A percentile compares a stretch with the other conserved stretches of the same genome.
phyloP scores from a whole-genome alignment of 306 rosid genomes.

The Cicer judaicum region DNA sequence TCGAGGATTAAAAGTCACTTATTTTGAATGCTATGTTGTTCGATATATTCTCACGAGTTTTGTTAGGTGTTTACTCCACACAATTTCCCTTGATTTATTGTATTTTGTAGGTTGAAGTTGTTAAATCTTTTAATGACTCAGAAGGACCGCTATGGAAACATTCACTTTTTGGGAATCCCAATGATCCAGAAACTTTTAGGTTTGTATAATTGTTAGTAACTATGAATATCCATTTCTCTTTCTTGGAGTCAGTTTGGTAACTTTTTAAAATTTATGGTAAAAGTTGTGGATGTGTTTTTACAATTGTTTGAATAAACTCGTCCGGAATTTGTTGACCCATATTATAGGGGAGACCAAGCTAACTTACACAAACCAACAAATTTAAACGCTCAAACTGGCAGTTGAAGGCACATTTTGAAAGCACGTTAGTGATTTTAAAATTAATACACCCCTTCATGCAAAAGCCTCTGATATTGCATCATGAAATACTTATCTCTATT shows the following conservation, averaged over 20 bases:
- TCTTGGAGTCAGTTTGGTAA: slow-evolving; percentile 16
- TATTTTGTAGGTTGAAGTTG: slow-evolving; percentile 80
- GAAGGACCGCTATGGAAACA: slow-evolving; percentile 94
- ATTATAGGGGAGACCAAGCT: slow-evolving; percentile 11
- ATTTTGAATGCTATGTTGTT: slow-evolving; percentile 29
- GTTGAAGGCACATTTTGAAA: slow-evolving; percentile 25
- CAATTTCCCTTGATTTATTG: slow-evolving; percentile 43
- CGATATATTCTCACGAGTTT: slow-evolving; percentile 1
- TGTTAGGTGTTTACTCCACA: slow-evolving; percentile 41
- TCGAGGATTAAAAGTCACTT: background rate
- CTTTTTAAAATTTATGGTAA: background rate
- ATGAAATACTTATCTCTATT: slow-evolving; percentile 23
- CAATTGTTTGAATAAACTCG: slow-evolving; percentile 1
- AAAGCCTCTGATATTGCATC: background rate
- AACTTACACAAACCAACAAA: background rate
- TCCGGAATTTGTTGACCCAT: slow-evolving; percentile 4
- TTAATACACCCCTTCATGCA: background rate
- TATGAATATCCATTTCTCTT: slow-evolving; percentile 35
- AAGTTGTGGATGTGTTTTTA: background rate
- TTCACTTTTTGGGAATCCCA: slow-evolving; percentile 98
- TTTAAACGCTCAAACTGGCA: background rate
- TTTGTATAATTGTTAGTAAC: slow-evolving; percentile 40
- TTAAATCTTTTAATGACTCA: slow-evolving; percentile 80
- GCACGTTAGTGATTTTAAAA: background rate
- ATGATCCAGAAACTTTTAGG: slow-evolving; percentile 94